phyloP scores from a whole-genome alignment of 2,329 filamentous ascomycete genomes.

The Apiospora sp. region DNA sequence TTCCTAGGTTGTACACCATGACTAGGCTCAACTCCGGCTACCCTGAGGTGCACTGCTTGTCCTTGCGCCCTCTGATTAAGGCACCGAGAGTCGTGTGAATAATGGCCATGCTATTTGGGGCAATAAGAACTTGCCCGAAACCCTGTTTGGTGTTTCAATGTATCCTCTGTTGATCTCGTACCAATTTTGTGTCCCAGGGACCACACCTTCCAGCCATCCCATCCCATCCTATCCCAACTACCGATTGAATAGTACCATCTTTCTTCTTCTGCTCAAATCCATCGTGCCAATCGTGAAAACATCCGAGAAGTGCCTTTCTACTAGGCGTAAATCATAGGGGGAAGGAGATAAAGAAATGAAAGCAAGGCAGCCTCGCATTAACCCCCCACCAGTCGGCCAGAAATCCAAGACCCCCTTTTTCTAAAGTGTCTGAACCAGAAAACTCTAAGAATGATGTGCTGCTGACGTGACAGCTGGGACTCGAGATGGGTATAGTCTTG shows the following conservation, averaged over 20 bases:
- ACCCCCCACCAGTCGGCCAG: neutral
- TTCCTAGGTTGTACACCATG: neutral
- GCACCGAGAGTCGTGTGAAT: neutral
- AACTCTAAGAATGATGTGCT: slow-evolving; percentile 2
- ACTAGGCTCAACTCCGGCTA: neutral
- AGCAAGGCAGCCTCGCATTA: slow-evolving; percentile 18
- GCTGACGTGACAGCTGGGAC: neutral
- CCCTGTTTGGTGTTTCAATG: neutral
- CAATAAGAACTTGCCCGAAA: neutral
- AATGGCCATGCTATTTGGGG: neutral
- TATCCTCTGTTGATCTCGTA: slow-evolving; percentile 1
- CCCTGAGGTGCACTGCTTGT: neutral
- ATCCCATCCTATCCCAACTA: neutral
- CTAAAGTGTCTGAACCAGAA: slow-evolving; percentile 21
- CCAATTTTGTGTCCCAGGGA: slow-evolving; percentile 12
- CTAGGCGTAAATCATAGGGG: slow-evolving; percentile 29
- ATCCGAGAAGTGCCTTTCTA: slow-evolving; percentile 32
- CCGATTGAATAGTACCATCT: slow-evolving; percentile 7
- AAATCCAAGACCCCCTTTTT: slow-evolving; percentile 13
- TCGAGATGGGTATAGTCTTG: neutral
- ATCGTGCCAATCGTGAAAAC: slow-evolving; percentile 40
- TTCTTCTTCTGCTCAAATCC: slow-evolving; percentile 21
- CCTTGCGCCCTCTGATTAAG: neutral
- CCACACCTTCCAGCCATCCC: neutral
- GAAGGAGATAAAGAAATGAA: slow-evolving; percentile 1